Evolutionary conservation across 345 rosid genomes (phyloP).

Genomic region (Carallia pectinifolia): DNA sequence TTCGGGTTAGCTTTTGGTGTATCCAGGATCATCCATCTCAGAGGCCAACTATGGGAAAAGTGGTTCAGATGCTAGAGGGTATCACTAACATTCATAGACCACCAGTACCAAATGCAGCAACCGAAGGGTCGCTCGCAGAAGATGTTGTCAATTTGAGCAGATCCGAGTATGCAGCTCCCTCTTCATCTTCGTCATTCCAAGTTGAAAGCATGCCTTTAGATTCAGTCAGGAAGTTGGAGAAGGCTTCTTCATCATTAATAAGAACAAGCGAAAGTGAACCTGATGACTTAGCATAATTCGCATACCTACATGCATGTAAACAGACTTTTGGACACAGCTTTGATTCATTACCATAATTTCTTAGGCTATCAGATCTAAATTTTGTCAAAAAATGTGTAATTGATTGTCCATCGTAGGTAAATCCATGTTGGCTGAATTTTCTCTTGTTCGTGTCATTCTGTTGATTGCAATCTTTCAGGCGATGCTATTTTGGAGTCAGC

Average conservation of each 20-base stretch:
- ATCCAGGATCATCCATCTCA: constrained; percentile 19
- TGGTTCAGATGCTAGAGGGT: constrained; percentile 28
- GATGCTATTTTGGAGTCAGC: too few relatives aligned
- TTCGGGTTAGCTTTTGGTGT: constrained; percentile 15
- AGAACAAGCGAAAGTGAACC: not conserved
- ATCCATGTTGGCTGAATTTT: too few relatives aligned
- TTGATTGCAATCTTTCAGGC: too few relatives aligned
- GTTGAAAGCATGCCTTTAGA: constrained; percentile 8
- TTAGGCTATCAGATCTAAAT: not conserved
- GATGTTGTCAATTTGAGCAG: constrained; percentile 34
- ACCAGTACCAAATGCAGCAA: constrained; percentile 41
- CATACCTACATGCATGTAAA: not conserved
- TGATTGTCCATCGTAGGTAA: too few relatives aligned
- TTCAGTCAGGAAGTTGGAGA: constrained; percentile 22
- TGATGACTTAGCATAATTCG: not conserved
- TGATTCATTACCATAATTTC: not conserved
- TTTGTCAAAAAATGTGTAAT: too few relatives aligned
- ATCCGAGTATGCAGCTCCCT: constrained; percentile 33
- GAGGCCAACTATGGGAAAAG: constrained; percentile 19
- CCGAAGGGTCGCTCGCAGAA: constrained; percentile 30
- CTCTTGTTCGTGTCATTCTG: too few relatives aligned
- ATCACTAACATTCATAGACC: constrained; percentile 42
- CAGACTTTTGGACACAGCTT: not conserved
- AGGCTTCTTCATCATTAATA: constrained; percentile 20
- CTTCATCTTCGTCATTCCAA: constrained; percentile 33